Conservation (phyloP, 106 monocot genomes). For the Alisma plantagoaquatica region DNA sequence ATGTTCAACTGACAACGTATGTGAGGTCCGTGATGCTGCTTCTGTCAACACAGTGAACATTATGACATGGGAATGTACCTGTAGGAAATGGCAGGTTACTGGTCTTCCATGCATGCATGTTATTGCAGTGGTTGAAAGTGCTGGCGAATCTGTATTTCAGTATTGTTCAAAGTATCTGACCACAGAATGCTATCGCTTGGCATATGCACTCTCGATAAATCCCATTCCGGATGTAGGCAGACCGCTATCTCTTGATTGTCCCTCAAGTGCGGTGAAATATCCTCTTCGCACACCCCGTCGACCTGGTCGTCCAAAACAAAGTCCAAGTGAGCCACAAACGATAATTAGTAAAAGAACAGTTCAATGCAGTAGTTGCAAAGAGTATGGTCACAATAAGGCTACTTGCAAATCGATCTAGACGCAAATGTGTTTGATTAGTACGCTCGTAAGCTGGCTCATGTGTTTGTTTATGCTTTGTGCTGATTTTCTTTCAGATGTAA, state of each 20-base stretch:
- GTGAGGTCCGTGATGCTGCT: slow-evolving; percentile 33
- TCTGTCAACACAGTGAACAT: slow-evolving; percentile 43
- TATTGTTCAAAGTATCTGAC: slow-evolving; percentile 83
- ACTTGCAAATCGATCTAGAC: slow-evolving; percentile 61
- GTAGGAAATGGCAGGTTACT: slow-evolving; percentile 72
- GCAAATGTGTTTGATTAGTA: too few relatives aligned
- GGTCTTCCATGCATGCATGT: slow-evolving; percentile 86
- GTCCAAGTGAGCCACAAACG: slow-evolving; percentile 61
- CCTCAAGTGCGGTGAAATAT: slow-evolving; percentile 11
- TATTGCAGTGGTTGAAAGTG: slow-evolving; percentile 57
- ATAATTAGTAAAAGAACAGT: slow-evolving; percentile 55
- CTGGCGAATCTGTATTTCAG: slow-evolving; percentile 30
- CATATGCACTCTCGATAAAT: slow-evolving; percentile 71
- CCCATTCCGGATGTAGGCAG: slow-evolving; percentile 75
- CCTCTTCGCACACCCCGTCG: slow-evolving; percentile 43
- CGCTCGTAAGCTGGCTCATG: too few relatives aligned
- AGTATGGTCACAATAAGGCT: slow-evolving; percentile 77
- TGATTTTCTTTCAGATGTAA: neutral
- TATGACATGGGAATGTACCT: slow-evolving; percentile 81
- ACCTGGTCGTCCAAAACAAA: slow-evolving; percentile 73
- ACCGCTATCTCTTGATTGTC: slow-evolving; percentile 25
- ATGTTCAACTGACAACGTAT: slow-evolving; percentile 40
- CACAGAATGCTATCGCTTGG: slow-evolving; percentile 42
- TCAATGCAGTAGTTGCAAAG: slow-evolving; percentile 76
- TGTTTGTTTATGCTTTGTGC: too few relatives aligned